Evolutionary conservation across 1,139 yeast species (phyloP).

Genomic region (Chernovozyma aurita): DNA sequence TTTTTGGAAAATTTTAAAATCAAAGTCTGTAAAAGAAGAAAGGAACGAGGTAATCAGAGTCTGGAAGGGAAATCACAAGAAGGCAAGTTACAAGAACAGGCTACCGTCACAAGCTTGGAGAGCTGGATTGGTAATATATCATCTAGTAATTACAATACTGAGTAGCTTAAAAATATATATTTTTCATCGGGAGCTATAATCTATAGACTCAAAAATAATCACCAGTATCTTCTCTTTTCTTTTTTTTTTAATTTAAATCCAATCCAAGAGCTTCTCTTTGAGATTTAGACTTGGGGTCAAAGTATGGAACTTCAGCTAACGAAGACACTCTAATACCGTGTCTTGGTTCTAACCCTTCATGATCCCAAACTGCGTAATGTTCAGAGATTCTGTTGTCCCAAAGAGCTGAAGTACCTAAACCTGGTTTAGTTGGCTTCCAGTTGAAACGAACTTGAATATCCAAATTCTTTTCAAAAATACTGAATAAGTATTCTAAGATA

Average conservation of each 20-base stretch:
- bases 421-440: conserved; percentile 41
- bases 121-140: too few species aligned
- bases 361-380: conserved; percentile 43
- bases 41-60: too few species aligned
- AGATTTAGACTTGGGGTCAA: conserved; percentile 47
- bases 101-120: too few species aligned
- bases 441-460: conserved; percentile 41
- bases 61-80: too few species aligned
- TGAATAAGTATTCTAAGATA: conserved; percentile 18
- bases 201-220: too few species aligned
- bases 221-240: too few species aligned
- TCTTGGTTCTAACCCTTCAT: conserved; percentile 46
- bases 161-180: too few species aligned
- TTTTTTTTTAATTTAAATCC: conserved; percentile 19
- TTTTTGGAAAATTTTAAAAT: too few species aligned
- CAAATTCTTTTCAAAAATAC: conserved; percentile 19
- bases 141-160: too few species aligned
- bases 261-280: conserved; percentile 53
- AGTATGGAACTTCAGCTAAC: conserved; percentile 51
- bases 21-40: too few species aligned
- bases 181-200: too few species aligned
- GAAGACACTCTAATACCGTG: conserved; percentile 60
- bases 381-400: conserved; percentile 48
- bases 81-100: too few species aligned
- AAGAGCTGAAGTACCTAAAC: conserved; percentile 42